Evolutionary conservation across 495 filamentous ascomycete species (phyloP).

Genomic region (Xylaria telfairii): DNA sequence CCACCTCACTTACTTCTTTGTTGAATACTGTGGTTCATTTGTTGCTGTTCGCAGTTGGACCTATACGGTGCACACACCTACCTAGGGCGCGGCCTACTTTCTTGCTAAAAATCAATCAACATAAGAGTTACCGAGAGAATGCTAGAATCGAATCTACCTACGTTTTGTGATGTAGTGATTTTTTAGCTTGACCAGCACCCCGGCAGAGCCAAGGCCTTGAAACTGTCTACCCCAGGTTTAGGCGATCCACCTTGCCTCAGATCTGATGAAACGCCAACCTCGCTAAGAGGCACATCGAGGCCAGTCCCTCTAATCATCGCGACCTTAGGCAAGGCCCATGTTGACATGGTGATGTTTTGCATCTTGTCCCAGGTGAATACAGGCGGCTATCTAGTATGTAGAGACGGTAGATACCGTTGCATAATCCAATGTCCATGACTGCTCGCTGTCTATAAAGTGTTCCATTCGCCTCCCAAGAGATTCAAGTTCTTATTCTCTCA

Average conservation of each 20-base stretch:
- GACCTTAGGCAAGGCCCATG: constrained; percentile 2
- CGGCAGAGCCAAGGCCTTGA: constrained; percentile 18
- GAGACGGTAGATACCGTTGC: neutral
- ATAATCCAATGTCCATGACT: neutral
- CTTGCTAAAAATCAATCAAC: neutral
- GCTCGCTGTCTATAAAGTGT: constrained; percentile 13
- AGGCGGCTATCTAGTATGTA: constrained; percentile 7
- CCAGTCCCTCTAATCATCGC: neutral
- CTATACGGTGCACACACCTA: neutral
- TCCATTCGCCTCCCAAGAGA: neutral
- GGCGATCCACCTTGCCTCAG: constrained; percentile 23
- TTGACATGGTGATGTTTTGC: constrained; percentile 23
- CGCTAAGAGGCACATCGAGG: neutral
- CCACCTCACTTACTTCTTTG: neutral
- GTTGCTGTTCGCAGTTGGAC: neutral
- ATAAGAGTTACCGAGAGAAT: neutral
- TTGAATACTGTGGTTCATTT: neutral
- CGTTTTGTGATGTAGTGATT: too few relatives aligned
- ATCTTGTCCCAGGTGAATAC: neutral
- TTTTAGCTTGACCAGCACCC: neutral
- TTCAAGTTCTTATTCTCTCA: constrained; percentile 2
- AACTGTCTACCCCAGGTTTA: constrained; percentile 16
- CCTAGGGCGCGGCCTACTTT: neutral
- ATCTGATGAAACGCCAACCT: constrained; percentile 15
- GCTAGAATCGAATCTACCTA: neutral